Evolutionary conservation across 768 basidiomycete species (phyloP), one percentile per base, ranked within the genome.

Genomic region (Paxillus involutus): DNA sequence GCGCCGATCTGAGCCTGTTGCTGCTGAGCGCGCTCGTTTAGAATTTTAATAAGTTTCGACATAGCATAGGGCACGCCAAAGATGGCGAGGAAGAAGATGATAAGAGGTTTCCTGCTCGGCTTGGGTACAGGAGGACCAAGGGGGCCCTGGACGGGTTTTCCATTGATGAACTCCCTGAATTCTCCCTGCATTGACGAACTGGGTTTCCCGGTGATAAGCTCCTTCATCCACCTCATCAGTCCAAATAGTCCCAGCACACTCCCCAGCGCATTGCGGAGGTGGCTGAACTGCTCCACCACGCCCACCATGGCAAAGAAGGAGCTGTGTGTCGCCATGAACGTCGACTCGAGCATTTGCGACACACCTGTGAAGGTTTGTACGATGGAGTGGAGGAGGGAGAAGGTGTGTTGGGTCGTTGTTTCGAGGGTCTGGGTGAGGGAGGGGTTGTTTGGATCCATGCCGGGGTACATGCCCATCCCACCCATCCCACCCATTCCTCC

Each of bases 281-380:
- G 91, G 3, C 85, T 86, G 63, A 99, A 88, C 66, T 99, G 97
- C 65, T 99, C 97, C 37, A 95, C 80, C 43, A 99, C 96, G 57
- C 93, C 91, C 47, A 95, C 93, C 88, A 96, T 94, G 52, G 94
- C 93, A 69, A 95, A 96, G 73, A 96, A 96, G 9, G 86, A 89
- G 0, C 91, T 93, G 70, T 96, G 94, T 0, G 94, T 96, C 3
- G 96, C 96, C 88, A 98, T 91, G 73, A 96, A 98, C 6, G 96
- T 98, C 33, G 85, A 88, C 71, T 98, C 96, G 66, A 99, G 86
- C 85, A 99, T 95, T 69, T 98, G 96, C 0, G 96, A 88, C 57
- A 99, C 86, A 21, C 95, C 95, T 0, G 86, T 80, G 73, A 98
- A 96, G 4, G 95, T 97, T 63, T 93, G 91, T 43, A 99, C 96